Conservation (phyloP, 2,329 filamentous ascomycete species). For the Ceratocystis diversiconidia region DNA sequence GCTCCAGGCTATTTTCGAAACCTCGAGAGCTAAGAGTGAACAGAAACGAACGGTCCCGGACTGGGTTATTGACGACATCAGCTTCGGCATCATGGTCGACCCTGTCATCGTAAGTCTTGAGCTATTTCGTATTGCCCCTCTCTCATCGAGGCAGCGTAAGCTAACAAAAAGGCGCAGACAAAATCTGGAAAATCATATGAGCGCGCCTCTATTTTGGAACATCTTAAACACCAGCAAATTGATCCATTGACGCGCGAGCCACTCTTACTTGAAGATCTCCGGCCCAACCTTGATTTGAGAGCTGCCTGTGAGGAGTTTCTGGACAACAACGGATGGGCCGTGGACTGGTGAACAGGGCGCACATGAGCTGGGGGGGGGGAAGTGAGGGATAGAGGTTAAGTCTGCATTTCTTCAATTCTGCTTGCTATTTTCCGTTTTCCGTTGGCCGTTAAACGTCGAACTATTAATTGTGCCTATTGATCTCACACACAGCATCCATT, state of each 20-base stretch:
- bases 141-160: not conserved
- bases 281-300: constrained; percentile 69
- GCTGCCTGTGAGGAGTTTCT: constrained; percentile 77
- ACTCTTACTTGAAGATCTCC: constrained; percentile 52
- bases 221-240: constrained; percentile 57
- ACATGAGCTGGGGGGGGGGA: too few species aligned
- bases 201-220: constrained; percentile 69
- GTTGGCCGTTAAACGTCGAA: not conserved
- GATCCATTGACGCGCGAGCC: constrained; percentile 78
- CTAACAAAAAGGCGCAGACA: constrained; percentile 34
- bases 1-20: constrained; percentile 38
- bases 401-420: not conserved
- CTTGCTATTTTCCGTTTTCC: not conserved
- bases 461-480: too few species aligned
- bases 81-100: constrained; percentile 60
- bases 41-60: constrained; percentile 52
- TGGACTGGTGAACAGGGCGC: constrained; percentile 53
- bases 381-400: not conserved
- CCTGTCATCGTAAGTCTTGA: constrained; percentile 39
- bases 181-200: constrained; percentile 87
- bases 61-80: constrained; percentile 64
- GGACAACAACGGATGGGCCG: constrained; percentile 78
- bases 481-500: too few species aligned
- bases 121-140: not conserved
- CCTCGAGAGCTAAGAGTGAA: constrained; percentile 31